Evolutionary conservation across 192 early-diverging fungal genomes (phyloP), one percentile per base, ranked within the genome.

Genomic region (Jimgerdemannia flammicorona): DNA sequence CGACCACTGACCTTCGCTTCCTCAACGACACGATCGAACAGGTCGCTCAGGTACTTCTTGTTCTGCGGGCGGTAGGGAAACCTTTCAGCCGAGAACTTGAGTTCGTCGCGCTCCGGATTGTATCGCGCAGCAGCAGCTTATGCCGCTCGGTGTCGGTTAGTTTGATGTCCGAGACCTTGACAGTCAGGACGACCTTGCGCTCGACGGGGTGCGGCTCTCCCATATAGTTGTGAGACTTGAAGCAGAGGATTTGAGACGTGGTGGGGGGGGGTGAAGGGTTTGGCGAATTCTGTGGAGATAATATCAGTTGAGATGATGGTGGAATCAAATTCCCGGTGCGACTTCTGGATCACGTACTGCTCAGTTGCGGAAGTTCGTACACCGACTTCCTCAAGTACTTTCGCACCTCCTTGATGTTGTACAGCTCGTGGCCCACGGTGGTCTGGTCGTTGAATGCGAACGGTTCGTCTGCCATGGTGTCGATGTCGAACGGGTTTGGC

Each of bases 71-170:
- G 71, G 63, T 88, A 76, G 65, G 84, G 81, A 69, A 86, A 87
- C 73, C 84, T 85, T 43, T 90, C 87, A 42, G 82, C 81, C 43
- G 81, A 85, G 71, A 91, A 83, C 74, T 84, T 87, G 67, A 90
- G 75, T 70, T 85, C 76, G 9, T 85, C 84, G 6, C 76, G 84
- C 70, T 86, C 82, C n/a, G 88, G 87, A 75, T 93, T 77, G 75
- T 90, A 91, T 68, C 81, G 70, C 8, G 87, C 29, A 93, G 74
- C 20, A 90, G 72, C 49, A 91, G 85, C 70, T 91, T 91, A 75
- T 91, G 90, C 59, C 79, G 70, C 66, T 91, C 77, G 2, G 69
- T 71, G 43, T 81, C 75, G 4, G 78, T 84, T 66, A 91, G 74
- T 0, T 77, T 67, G 66, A 91, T 75, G 76, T 81, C 68, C 59